Evolutionary conservation across 177 flowering plant species (phyloP), one percentile per base, ranked within the genome.

Genomic region (Vitis hybrid): DNA sequence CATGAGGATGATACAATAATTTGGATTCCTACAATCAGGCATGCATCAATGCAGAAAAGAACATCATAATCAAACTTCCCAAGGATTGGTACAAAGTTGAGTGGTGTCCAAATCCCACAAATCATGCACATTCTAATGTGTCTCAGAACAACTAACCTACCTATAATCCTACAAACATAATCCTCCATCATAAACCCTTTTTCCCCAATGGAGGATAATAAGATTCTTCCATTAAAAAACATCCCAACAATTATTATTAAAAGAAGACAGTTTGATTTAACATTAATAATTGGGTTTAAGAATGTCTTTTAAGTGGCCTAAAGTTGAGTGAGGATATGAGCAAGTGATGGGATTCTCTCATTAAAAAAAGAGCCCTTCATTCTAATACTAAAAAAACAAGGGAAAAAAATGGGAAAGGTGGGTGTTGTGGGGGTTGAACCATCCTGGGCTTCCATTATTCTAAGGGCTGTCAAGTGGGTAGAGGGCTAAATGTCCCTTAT

Each of bases 401-500:
- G 30, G 30, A 3, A 40, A 40, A 40, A 5, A 40, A 40, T 6
- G 6, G 57, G 15, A 48, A 52, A 30, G 15, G 55, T 30, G 62
- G 13, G 17, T 55, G 46, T 18, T 48, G 73, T 59, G 63, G 66
- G 62, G 54, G 19, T 65, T 57, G 46, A 40, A 7, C 46, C 46
- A 40, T 63, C 57, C 51, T 55, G 60, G 70, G 70, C 46, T 73
- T 40, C 46, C 66, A 76, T 71, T 67, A 71, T 66, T 76, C 65
- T 60, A 71, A 56, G 71, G 69, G 64, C 5, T 73, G 78, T 76
- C 75, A 60, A 71, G 82, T 79, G 75, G 81, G 80, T 68, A 60
- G 79, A 72, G 70, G 50, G 74, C 76, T 74, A 14, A 57, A 48
- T 68, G 77, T 51, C 52, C 78, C 72, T 67, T 30, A 73, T 78